A percentile compares a stretch with the other conserved stretches of the same genome.
Conservation (phyloP, 1,284 basidiomycete species). For the Peniophora sp. region DNA sequence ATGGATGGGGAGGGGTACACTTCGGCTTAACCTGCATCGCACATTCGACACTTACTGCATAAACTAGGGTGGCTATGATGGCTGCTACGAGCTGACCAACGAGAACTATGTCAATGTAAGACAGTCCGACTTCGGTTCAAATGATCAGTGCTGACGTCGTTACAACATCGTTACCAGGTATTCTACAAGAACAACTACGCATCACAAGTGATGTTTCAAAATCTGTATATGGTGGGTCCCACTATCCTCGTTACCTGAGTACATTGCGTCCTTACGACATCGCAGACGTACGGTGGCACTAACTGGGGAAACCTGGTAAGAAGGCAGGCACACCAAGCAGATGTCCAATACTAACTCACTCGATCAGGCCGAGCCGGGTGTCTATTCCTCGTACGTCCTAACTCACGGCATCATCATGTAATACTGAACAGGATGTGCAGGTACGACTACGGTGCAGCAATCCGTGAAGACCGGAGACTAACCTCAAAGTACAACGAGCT, state of each 20-base stretch:
- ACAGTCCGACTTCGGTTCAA: background rate
- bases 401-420: background rate
- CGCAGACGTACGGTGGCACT: conserved; percentile 32
- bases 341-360: conserved; percentile 28
- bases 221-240: conserved; percentile 25
- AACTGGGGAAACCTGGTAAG: conserved; percentile 35
- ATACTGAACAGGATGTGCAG: conserved; percentile 15
- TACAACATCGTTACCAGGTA: conserved; percentile 3
- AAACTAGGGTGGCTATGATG: conserved; percentile 30
- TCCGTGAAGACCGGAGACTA: conserved; percentile 34
- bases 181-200: conserved; percentile 31
- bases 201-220: conserved; percentile 27
- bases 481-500: conserved; percentile 36
- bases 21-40: background rate
- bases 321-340: conserved; percentile 30
- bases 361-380: background rate
- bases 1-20: conserved; percentile 18
- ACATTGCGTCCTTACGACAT: background rate
- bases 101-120: conserved; percentile 36
- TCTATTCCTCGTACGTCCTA: background rate
- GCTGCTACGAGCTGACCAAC: conserved; percentile 34
- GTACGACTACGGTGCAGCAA: conserved; percentile 24
- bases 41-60: conserved; percentile 17
- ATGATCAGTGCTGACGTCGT: background rate
- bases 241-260: background rate